A percentile compares a stretch with the other conserved stretches of the same genome.
Evolutionary conservation across 345 rosid genomes (phyloP).

Genomic region (Eucalyptus viminalis): DNA sequence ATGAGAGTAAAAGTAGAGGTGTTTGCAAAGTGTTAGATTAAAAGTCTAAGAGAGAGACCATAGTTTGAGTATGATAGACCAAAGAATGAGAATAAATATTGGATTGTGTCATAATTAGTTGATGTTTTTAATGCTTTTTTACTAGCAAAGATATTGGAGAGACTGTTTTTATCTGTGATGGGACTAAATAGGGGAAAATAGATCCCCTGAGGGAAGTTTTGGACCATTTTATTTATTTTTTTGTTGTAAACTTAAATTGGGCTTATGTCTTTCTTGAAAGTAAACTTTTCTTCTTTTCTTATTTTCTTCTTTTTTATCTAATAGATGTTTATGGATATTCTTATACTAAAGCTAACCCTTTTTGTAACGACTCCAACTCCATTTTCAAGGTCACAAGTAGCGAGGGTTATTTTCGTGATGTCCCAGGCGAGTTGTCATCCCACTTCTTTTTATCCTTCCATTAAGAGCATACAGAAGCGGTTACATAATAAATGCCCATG

Average conservation of each 20-base stretch:
- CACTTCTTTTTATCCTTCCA: too few species aligned
- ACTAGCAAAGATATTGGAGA: background rate
- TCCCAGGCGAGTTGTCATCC: too few species aligned
- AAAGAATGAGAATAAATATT: too few species aligned
- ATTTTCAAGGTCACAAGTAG: too few species aligned
- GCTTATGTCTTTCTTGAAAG: background rate
- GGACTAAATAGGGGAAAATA: background rate
- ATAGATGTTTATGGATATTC: background rate
- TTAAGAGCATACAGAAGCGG: too few species aligned
- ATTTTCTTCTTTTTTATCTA: background rate
- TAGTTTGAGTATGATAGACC: background rate
- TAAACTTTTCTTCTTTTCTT: background rate
- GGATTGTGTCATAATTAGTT: background rate
- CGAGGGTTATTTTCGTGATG: accelerated
- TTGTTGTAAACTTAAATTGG: background rate
- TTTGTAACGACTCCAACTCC: background rate
- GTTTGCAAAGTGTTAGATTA: too few species aligned
- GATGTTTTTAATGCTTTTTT: background rate
- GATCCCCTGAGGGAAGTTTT: background rate
- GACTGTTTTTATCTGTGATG: background rate
- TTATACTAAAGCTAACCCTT: background rate
- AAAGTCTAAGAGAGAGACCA: too few species aligned
- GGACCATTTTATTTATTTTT: background rate
- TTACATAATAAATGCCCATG: too few species aligned
- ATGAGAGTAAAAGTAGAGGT: background rate